A percentile compares a stretch with the other conserved stretches of the same genome.
These are phyloP conservation scores for Ophiostoma novo-ulmi DNA, from an alignment of 2,329 filamentous ascomycete genomes.

Conservation along the genomic window DNA sequence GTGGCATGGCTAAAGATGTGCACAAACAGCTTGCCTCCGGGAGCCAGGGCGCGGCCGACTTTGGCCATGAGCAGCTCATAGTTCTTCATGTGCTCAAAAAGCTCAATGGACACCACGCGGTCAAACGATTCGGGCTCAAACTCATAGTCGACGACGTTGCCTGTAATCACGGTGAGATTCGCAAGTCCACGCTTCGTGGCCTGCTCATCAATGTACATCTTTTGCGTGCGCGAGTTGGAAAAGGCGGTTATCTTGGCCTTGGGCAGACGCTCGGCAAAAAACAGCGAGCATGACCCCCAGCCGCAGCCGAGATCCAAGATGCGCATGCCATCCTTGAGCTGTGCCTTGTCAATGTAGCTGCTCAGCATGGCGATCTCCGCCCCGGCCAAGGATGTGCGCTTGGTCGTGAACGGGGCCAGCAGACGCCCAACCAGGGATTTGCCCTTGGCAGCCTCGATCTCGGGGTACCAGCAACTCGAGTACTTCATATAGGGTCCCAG, in stretches of 20 bases:
- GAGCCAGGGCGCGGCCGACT: slow-evolving; percentile 53
- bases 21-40: slow-evolving; percentile 62
- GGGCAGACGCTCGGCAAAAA: slow-evolving; percentile 60
- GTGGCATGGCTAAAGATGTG: slow-evolving; percentile 62
- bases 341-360: slow-evolving; percentile 57
- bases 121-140: slow-evolving; percentile 57
- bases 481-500: slow-evolving; percentile 70
- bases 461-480: slow-evolving; percentile 59
- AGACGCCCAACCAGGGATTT: background rate
- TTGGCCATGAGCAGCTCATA: slow-evolving; percentile 64
- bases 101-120: slow-evolving; percentile 61
- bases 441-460: slow-evolving; percentile 16
- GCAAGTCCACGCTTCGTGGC: slow-evolving; percentile 51
- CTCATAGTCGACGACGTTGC: slow-evolving; percentile 61
- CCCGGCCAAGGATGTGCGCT: slow-evolving; percentile 56
- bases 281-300: slow-evolving; percentile 62
- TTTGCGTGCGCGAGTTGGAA: slow-evolving; percentile 65
- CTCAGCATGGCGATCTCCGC: slow-evolving; percentile 63
- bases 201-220: slow-evolving; percentile 58
- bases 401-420: slow-evolving; percentile 27
- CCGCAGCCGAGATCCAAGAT: slow-evolving; percentile 63
- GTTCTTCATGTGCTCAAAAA: slow-evolving; percentile 76
- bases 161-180: slow-evolving; percentile 61
- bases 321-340: slow-evolving; percentile 54
- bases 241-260: slow-evolving; percentile 60